phyloP scores from a whole-genome alignment of 768 basidiomycete species.

The Suillus clintonianus region DNA sequence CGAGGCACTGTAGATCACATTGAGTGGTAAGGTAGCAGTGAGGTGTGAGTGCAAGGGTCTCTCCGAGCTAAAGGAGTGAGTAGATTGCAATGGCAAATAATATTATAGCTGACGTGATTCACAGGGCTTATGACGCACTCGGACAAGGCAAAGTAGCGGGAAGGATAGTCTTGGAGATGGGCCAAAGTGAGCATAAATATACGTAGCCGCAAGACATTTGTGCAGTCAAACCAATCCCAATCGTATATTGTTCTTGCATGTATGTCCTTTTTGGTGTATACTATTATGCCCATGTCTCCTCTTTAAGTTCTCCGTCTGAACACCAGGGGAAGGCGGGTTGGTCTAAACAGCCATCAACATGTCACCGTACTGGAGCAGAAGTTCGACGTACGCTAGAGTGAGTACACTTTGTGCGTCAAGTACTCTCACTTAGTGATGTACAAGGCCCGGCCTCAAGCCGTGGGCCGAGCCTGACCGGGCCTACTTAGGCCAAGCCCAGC shows the following conservation, averaged over 20 bases:
- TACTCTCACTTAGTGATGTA: conserved; percentile 34
- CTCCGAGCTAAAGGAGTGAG: conserved; percentile 52
- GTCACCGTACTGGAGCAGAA: neutral
- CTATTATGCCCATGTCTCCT: no score
- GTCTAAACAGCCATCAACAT: neutral
- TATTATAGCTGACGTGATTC: no score
- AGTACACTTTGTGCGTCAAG: conserved; percentile 37
- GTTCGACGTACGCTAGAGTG: conserved; percentile 46
- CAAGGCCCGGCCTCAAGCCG: neutral
- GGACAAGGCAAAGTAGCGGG: no score
- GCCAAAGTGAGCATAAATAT: no score
- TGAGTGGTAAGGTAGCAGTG: conserved; percentile 68
- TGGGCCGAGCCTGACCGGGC: neutral
- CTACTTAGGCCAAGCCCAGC: neutral
- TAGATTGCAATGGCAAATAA: no score
- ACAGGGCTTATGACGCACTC: no score
- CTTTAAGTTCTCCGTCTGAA: conserved; percentile 5
- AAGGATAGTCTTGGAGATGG: no score
- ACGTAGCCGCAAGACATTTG: no score
- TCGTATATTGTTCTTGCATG: no score
- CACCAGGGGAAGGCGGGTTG: conserved; percentile 8
- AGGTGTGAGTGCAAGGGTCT: conserved; percentile 50
- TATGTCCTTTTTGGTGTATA: no score
- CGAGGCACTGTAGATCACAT: conserved; percentile 80
- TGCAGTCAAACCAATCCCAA: no score